A percentile compares a stretch with the other conserved stretches of the same genome.
These are phyloP conservation scores for Pseudocercospora macadamiae DNA, from an alignment of 2,329 filamentous ascomycete genomes.

Conservation along the genomic window DNA sequence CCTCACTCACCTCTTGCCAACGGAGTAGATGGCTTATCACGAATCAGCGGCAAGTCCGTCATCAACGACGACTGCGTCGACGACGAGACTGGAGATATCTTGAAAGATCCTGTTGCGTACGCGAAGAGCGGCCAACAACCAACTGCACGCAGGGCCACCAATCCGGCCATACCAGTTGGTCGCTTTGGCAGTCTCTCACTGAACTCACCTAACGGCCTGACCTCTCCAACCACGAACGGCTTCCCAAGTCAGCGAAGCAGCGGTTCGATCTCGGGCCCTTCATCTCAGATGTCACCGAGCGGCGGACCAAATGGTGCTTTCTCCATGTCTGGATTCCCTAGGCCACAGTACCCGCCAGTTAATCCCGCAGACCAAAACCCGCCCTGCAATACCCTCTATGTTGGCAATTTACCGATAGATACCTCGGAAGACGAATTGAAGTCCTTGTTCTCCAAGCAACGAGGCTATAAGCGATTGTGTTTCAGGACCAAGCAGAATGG, in stretches of 20 bases:
- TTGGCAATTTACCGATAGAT: constrained; percentile 92
- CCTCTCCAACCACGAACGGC: constrained; percentile 59
- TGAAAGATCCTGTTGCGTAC: constrained; percentile 72
- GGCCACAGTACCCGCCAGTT: constrained; percentile 76
- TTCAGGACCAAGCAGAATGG: constrained; percentile 95
- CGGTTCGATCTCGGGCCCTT: constrained; percentile 54
- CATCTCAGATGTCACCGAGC: constrained; percentile 36
- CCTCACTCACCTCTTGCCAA: constrained; percentile 74
- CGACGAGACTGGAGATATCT: constrained; percentile 72
- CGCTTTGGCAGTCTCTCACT: constrained; percentile 73
- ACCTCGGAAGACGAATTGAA: constrained; percentile 96
- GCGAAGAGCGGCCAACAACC: constrained; percentile 67
- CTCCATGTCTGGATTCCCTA: constrained; percentile 60
- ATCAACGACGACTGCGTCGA: constrained; percentile 71
- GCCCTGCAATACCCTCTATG: constrained; percentile 96
- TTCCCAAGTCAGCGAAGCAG: constrained; percentile 54
- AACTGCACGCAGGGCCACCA: constrained; percentile 63
- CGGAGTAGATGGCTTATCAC: constrained; percentile 63
- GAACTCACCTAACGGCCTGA: constrained; percentile 62
- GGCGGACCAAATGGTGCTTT: constrained; percentile 54
- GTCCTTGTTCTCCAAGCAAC: constrained; percentile 86
- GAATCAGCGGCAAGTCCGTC: constrained; percentile 69
- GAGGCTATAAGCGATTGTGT: constrained; percentile 92
- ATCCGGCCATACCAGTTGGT: constrained; percentile 70
- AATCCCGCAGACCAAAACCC: constrained; percentile 97